Percentiles rank a stretch among this genome's conserved stretches.
phyloP scores from a whole-genome alignment of 192 early-diverging fungal genomes.

The Coemansia sp. region DNA sequence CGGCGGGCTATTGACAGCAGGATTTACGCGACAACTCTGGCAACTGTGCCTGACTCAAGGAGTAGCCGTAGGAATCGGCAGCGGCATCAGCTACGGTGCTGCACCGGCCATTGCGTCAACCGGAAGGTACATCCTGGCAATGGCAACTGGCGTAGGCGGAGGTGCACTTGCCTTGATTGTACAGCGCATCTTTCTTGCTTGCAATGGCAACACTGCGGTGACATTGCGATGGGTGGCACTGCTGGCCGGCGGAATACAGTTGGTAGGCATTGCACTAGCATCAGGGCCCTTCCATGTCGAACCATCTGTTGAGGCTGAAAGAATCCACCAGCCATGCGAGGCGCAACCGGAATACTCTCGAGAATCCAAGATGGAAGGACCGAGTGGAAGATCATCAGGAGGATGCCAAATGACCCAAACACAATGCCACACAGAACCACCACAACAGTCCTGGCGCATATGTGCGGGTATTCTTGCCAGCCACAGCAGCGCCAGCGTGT shows the following conservation, averaged over 20 bases:
- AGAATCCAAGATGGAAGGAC: too few species aligned
- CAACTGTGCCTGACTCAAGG: constrained; percentile 65
- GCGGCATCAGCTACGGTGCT: constrained; percentile 37
- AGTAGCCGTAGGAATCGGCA: constrained; percentile 59
- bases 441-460: background rate
- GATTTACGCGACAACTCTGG: constrained; percentile 59
- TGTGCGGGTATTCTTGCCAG: background rate
- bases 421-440: background rate
- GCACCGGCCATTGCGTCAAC: background rate
- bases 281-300: too few species aligned
- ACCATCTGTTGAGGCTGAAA: too few species aligned
- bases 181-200: background rate
- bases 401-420: background rate
- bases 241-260: constrained; percentile 1
- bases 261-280: background rate
- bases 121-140: background rate
- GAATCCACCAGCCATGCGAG: too few species aligned
- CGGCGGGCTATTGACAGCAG: constrained; percentile 27
- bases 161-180: constrained; percentile 15
- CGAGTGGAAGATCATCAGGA: too few species aligned
- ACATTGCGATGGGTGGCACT: constrained; percentile 28
- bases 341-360: too few species aligned
- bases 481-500: background rate
- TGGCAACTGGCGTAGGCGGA: constrained; percentile 22
- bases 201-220: background rate